phyloP scores from a whole-genome alignment of 169 alveolate genomes.

The Cryptosporidium tyzzeri region DNA sequence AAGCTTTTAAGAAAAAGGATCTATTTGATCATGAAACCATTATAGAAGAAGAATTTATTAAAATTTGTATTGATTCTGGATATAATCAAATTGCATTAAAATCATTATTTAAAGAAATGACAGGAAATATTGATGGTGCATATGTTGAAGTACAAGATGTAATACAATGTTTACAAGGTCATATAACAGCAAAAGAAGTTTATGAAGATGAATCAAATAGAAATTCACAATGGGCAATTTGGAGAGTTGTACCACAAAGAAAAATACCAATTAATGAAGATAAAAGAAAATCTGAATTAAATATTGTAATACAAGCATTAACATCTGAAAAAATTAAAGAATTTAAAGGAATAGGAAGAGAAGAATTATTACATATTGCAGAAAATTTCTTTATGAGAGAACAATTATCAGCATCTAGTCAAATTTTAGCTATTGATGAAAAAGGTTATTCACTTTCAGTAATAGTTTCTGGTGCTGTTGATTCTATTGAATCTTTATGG shows the following conservation, averaged over 20 bases:
- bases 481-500: conserved; percentile 57
- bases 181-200: conserved; percentile 46
- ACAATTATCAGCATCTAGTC: conserved; percentile 33
- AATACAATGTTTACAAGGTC: conserved; percentile 59
- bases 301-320: conserved; percentile 22
- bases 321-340: background rate
- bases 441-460: conserved; percentile 37
- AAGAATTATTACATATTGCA: conserved; percentile 13
- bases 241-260: conserved; percentile 51
- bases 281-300: conserved; percentile 28
- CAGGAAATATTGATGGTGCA: conserved; percentile 23
- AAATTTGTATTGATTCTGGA: conserved; percentile 46
- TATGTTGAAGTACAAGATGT: conserved; percentile 67
- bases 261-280: conserved; percentile 23
- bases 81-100: background rate
- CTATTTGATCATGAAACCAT: conserved; percentile 32
- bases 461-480: conserved; percentile 40
- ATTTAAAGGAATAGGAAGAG: conserved; percentile 33
- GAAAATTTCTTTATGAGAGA: conserved; percentile 65
- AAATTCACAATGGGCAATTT: conserved; percentile 61
- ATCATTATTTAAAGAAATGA: conserved; percentile 5
- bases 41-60: conserved; percentile 7
- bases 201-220: conserved; percentile 37
- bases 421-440: conserved; percentile 16
- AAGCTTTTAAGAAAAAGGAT: conserved; percentile 15